Percentiles rank a stretch among this genome's conserved stretches.
Conservation (phyloP, 768 basidiomycete genomes). For the Strobilomyces dryophilus region DNA sequence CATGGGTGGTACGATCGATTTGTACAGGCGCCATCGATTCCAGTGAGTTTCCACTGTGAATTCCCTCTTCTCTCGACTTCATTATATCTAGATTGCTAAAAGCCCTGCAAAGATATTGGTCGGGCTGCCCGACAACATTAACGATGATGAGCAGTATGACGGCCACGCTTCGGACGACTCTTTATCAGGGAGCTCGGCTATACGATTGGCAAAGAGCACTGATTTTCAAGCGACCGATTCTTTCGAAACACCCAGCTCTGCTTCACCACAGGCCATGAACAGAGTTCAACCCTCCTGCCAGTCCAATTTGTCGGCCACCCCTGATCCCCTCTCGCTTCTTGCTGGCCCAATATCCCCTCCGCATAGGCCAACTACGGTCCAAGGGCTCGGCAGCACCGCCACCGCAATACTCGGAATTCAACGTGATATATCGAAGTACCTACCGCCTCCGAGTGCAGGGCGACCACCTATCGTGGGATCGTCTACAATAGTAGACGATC, state of each 20-base stretch:
- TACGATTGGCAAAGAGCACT: not conserved
- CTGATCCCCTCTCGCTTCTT: not conserved
- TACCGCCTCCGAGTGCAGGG: not conserved
- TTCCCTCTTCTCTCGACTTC: not conserved
- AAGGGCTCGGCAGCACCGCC: not conserved
- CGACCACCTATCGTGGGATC: not conserved
- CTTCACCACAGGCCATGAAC: not conserved
- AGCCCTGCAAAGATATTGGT: slow-evolving; percentile 11
- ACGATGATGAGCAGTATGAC: slow-evolving; percentile 4
- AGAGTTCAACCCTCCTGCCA: not conserved
- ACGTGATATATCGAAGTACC: not conserved
- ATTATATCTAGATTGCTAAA: slow-evolving; percentile 15
- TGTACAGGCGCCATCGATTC: slow-evolving; percentile 16
- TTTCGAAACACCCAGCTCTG: not conserved
- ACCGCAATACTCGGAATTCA: not conserved
- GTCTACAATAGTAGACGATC: slow-evolving; percentile 6
- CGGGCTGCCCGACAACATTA: slow-evolving; percentile 9
- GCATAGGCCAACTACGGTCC: not conserved
- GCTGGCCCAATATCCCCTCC: slow-evolving; percentile 1
- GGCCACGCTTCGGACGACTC: not conserved
- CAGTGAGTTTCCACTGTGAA: slow-evolving; percentile 16
- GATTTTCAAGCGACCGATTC: not conserved
- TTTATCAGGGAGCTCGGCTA: not conserved
- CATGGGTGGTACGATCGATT: slow-evolving; percentile 63
- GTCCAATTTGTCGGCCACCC: not conserved